These are phyloP conservation scores for Pilaira anomala DNA, from an alignment of 192 early-diverging fungal species.

Conservation along the genomic window DNA sequence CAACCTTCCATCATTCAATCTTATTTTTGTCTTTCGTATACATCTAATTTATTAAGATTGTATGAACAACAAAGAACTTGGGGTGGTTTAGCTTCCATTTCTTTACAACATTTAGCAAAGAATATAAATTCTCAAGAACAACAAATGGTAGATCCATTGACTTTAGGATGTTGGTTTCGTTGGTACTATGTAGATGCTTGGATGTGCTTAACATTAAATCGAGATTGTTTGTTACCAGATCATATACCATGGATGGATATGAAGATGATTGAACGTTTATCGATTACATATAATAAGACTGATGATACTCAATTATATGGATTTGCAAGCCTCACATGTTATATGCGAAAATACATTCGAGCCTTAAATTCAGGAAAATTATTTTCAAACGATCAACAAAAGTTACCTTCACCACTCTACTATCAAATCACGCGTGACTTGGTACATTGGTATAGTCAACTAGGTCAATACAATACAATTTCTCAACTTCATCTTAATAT, in stretches of 20 bases:
- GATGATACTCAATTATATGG: slow-evolving; percentile 7
- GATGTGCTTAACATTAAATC: slow-evolving; percentile 26
- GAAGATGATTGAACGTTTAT: neutral
- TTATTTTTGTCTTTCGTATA: slow-evolving; percentile 35
- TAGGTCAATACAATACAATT: neutral
- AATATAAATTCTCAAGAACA: neutral
- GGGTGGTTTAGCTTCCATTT: slow-evolving; percentile 28
- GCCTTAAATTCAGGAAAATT: slow-evolving; percentile 9
- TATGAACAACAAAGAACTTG: slow-evolving; percentile 37
- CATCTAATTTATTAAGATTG: slow-evolving; percentile 31
- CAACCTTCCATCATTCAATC: slow-evolving; percentile 17
- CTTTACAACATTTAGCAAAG: slow-evolving; percentile 13
- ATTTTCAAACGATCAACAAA: neutral
- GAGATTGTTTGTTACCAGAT: slow-evolving; percentile 18
- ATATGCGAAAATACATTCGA: slow-evolving; percentile 26
- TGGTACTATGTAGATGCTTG: slow-evolving; percentile 39
- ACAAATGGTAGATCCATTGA: neutral
- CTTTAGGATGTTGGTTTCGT: slow-evolving; percentile 23
- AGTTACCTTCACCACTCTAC: slow-evolving; percentile 12
- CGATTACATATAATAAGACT: neutral
- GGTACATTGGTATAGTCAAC: slow-evolving; percentile 10
- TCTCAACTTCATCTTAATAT: slow-evolving; percentile 26
- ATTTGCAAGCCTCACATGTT: slow-evolving; percentile 14
- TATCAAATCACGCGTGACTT: slow-evolving; percentile 7
- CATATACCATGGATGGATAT: neutral